Conservation (phyloP, 2,329 filamentous ascomycete genomes). For the Stylonectria norvegica region DNA sequence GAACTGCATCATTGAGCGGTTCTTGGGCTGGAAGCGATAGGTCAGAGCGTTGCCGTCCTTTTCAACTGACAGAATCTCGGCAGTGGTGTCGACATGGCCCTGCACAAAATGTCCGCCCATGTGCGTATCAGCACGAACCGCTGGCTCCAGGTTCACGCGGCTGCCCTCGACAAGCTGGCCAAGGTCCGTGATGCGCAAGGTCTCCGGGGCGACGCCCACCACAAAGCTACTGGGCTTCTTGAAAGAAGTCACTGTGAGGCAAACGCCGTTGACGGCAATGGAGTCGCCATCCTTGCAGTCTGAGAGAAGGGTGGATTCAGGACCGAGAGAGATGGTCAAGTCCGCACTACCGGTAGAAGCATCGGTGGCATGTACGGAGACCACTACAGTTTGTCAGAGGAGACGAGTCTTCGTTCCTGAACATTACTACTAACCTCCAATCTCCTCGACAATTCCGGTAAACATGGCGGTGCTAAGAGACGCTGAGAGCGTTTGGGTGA, state of each 20-base stretch:
- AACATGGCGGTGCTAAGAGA: slow-evolving; percentile 73
- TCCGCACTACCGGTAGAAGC: slow-evolving; percentile 86
- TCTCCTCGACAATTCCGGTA: slow-evolving; percentile 87
- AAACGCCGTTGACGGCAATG: slow-evolving; percentile 93
- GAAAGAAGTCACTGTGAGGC: slow-evolving; percentile 76
- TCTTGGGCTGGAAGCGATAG: slow-evolving; percentile 73
- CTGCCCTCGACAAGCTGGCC: slow-evolving; percentile 64
- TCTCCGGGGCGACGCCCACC: slow-evolving; percentile 92
- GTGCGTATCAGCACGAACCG: slow-evolving; percentile 83
- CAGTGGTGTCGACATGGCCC: slow-evolving; percentile 91
- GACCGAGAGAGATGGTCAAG: slow-evolving; percentile 73
- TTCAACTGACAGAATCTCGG: slow-evolving; percentile 66
- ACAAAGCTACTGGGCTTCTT: slow-evolving; percentile 61
- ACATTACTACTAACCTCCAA: slow-evolving; percentile 68
- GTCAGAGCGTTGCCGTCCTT: slow-evolving; percentile 89
- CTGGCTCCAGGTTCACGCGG: slow-evolving; percentile 87
- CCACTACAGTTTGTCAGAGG: slow-evolving; percentile 53
- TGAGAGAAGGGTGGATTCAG: slow-evolving; percentile 67
- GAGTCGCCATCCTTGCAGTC: slow-evolving; percentile 89
- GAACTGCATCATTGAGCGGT: slow-evolving; percentile 71
- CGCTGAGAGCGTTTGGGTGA: too few species aligned
- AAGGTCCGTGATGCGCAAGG: slow-evolving; percentile 92
- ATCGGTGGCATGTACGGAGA: slow-evolving; percentile 75
- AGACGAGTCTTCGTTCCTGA: background rate
- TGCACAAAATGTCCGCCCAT: slow-evolving; percentile 99